Conservation (phyloP, 768 basidiomycete genomes). For the Paxillus involutus region DNA sequence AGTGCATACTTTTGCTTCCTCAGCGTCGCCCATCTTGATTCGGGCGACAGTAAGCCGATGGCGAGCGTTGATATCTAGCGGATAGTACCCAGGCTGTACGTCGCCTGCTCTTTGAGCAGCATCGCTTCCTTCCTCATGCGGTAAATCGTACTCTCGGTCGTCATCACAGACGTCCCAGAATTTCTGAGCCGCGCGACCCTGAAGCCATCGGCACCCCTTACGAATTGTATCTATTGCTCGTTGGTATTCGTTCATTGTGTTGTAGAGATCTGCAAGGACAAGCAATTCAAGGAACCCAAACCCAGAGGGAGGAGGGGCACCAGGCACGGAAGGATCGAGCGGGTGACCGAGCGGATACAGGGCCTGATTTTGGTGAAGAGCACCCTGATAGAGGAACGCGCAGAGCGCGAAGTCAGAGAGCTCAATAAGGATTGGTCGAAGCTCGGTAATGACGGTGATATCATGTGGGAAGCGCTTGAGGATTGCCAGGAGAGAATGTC, state of each 20-base stretch:
- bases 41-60: constrained; percentile 83
- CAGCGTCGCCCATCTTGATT: constrained; percentile 73
- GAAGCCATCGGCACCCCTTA: constrained; percentile 86
- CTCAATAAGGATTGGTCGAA: constrained; percentile 54
- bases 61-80: constrained; percentile 49
- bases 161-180: constrained; percentile 85
- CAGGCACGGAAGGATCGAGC: constrained; percentile 16
- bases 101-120: constrained; percentile 41
- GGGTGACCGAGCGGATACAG: constrained; percentile 44
- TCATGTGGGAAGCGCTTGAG: constrained; percentile 55
- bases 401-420: constrained; percentile 66
- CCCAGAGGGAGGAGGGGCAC: constrained; percentile 2
- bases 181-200: constrained; percentile 68
- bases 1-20: constrained; percentile 72
- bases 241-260: constrained; percentile 66
- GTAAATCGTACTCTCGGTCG: constrained; percentile 78
- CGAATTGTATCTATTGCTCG: constrained; percentile 68
- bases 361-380: constrained; percentile 67
- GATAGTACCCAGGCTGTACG: constrained; percentile 50
- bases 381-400: constrained; percentile 64
- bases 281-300: constrained; percentile 60
- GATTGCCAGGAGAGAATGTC: constrained; percentile 27
- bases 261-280: constrained; percentile 82
- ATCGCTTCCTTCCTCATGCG: constrained; percentile 53
- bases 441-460: constrained; percentile 72